These are phyloP conservation scores for Colletotrichum filicis DNA, from an alignment of 2,329 filamentous ascomycete species.

Conservation along the genomic window DNA sequence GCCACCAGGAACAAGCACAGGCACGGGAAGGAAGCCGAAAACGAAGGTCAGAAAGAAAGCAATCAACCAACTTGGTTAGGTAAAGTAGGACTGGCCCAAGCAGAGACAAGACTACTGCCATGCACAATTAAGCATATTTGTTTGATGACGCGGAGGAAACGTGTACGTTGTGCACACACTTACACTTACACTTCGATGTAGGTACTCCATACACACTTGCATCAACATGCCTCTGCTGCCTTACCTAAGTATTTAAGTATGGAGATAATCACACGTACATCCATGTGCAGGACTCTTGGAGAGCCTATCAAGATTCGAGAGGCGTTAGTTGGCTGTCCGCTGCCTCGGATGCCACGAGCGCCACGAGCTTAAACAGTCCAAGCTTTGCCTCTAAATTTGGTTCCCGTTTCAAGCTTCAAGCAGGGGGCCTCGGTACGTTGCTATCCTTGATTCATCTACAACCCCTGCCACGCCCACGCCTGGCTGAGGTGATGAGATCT, in stretches of 20 bases:
- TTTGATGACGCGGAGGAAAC: not conserved
- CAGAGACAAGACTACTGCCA: not conserved
- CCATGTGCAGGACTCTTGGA: not conserved
- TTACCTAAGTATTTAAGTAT: too few relatives aligned
- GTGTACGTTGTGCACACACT: not conserved
- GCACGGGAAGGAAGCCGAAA: not conserved
- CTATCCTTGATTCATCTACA: not conserved
- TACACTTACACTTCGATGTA: not conserved
- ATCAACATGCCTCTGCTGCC: not conserved
- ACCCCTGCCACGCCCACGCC: not conserved
- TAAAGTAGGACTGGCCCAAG: not conserved
- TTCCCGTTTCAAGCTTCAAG: constrained; percentile 12
- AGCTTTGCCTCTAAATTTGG: constrained; percentile 22
- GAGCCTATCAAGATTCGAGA: too few relatives aligned
- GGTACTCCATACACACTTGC: not conserved
- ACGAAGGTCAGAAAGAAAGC: not conserved
- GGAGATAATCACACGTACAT: not conserved
- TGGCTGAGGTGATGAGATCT: not conserved
- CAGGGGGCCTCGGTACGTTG: constrained; percentile 9
- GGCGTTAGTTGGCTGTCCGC: constrained; percentile 5
- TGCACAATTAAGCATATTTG: constrained; percentile 5
- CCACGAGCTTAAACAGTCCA: constrained; percentile 8
- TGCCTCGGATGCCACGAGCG: constrained; percentile 11
- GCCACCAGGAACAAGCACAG: not conserved
- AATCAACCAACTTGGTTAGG: not conserved